Base-by-base conservation (phyloP, 331 rosid species). In the Quercus phellos region DNA sequence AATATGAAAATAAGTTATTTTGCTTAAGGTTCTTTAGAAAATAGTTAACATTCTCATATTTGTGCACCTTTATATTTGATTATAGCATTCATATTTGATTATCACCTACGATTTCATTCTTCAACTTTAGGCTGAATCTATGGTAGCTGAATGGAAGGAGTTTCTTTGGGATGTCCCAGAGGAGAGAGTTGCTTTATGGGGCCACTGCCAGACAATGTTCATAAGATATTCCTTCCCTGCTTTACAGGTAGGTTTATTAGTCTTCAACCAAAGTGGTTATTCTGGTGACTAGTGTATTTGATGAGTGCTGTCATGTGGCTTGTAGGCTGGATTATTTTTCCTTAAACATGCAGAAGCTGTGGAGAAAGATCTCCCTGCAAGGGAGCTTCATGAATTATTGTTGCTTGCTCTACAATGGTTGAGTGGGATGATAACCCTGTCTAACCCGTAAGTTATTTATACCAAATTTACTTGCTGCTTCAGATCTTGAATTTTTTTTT, bases 161-260 rank as follows among this genome's bases (percentile, higher is more conserved):
- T 94, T 89, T 81, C 97, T 94, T 83, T 94, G 99, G 99, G 99
- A 94, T 77, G 99, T 94, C 75, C 96, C 96, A 60, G 99, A 94
- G 85, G 99, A 94, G 87, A 87, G 99, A 79, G 88, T 84, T 79
- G 99, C 97, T 70, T 82, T 94, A 80, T 94, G 99, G 99, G 84
- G 86, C 72, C 99, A 94, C 87, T 94, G 99, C 86, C 97, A 92
- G 84, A 75, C 93, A 6, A 89, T 94, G 43, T 94, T 94, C 85
- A 88, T 94, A 79, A 83, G 99, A 90, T 88, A 89, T 85, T 90
- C 97, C 80, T 90, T 92, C 79, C 99, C 99, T 74, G 86, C 97
- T 83, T 87, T 90, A 79, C 97, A 94, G 83, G 99, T 94, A 79
- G 38, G 79, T 80, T 79, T 76, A 19, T 70, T 84, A 54, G 60